Evolutionary conservation across 371 early-diverging fungal species (phyloP), one percentile per base, ranked within the genome.

Genomic region (Mucor racemosus): DNA sequence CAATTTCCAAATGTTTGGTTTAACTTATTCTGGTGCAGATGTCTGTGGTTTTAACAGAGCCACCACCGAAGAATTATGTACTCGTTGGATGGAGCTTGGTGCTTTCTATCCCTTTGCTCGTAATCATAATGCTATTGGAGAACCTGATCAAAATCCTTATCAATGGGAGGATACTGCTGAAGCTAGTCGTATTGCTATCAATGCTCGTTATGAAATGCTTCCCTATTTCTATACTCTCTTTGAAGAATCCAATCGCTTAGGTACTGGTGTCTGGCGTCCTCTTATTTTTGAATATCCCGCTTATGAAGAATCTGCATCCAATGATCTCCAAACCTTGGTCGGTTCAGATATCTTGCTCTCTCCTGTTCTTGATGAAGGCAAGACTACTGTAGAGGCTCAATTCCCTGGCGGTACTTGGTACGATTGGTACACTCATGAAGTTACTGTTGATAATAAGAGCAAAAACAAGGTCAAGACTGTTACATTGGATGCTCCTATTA

Each of bases 81-180:
- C 87, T 17, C 84, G 91, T 21, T 91, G 92, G 92, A 81, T 82
- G 66, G 85, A 86, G 67, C 73, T 92, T 34, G 94, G 93, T 5
- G 73, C 91, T 17, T 88, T 93, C 65, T 90, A 91, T 67, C 92
- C 94, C 3, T 93, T 93, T 76, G 82, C 86, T 73, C 81, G 92
- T 13, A 90, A 90, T 60, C 92, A 92, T 60, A 66, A 53, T 53
- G 59, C 15, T 21, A 26, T 35, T 14, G 4, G 7, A 14, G 66
- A 26, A 26, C 26, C 26, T 26, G 66, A 76, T 56, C 88, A 89
- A 62, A 89, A 90, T 66, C 91, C 90, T 15, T 89, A 89, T 55
- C 66, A 75, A 1, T 84, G 87, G 80, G 56, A 71, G 4, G 41
- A 64, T 6, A 79, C 88, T 10, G 64, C 82, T 19, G 79, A 84